Evolutionary conservation across 2,329 filamentous ascomycete genomes (phyloP), one percentile per base, ranked within the genome.

Genomic region (Cytospora schulzeri): DNA sequence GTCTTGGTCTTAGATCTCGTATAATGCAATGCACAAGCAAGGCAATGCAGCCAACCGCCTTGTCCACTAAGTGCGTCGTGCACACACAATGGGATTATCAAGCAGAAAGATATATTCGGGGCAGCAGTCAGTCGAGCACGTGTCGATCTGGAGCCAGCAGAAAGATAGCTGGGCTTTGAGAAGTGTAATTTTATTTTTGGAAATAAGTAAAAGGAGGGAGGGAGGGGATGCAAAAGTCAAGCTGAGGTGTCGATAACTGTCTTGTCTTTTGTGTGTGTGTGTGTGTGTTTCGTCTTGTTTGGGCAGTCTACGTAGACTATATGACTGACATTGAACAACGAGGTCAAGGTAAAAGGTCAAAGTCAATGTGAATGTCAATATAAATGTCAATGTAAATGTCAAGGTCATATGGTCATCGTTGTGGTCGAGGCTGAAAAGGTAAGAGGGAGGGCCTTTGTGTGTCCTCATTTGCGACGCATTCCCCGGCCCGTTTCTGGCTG

Each of bases 11-110:
- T 12, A 24, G 45, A 48, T 24, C 45, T 48, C 45, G 45, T 48
- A 48, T 48, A 14, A 31, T 22, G 54, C 35, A 58, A 63, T 57
- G 61, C 55, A 57, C 41, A 41, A 63, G 61, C 61, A 59, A 58
- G 57, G 61, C 61, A 63, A 59, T 54, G 61, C 61, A 63, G 55
- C 50, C 61, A 63, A 22, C 61, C 55, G 55, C 45, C n/a, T 35
- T 48, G n/a, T 48, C 28, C 19, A 33, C 9, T 22, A 56, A n/a
- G 38, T 58, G 28, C 29, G 48, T 52, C 45, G 60, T 38, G 60
- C 38, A 26, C 33, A 62, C 60, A 56, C 55, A 51, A 62, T 55
- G 53, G n/a, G 51, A 62, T 31, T 45, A 24, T 51, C 7, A 55
- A 22, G 53, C 53, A 26, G 55, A 35, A 24, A 28, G 55, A 35